Evolutionary conservation across 2,329 filamentous ascomycete genomes (phyloP).

Genomic region (Xylaria sp.): DNA sequence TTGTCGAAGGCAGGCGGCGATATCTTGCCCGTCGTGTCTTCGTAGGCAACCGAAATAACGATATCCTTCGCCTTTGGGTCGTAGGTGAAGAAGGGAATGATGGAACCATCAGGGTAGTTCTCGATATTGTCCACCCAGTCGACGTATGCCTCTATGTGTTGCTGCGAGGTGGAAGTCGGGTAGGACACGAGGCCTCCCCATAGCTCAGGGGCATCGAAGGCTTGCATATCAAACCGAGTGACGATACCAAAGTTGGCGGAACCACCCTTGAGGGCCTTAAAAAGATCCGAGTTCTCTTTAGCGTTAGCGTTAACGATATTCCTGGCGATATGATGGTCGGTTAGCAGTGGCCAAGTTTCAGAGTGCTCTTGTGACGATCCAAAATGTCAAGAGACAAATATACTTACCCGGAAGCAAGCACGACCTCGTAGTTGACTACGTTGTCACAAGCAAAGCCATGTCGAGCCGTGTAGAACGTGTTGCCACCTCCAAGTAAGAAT

Average conservation of each 20-base stretch:
- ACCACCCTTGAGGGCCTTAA: slow-evolving; percentile 48
- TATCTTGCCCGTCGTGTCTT: slow-evolving; percentile 12
- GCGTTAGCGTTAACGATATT: slow-evolving; percentile 44
- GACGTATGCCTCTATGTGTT: slow-evolving; percentile 18
- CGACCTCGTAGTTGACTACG: slow-evolving; percentile 46
- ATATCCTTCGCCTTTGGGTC: slow-evolving; percentile 11
- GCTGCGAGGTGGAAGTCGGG: slow-evolving; percentile 2
- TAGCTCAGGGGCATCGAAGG: slow-evolving; percentile 13
- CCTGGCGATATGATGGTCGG: neutral
- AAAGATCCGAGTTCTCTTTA: slow-evolving; percentile 43
- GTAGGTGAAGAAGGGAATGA: slow-evolving; percentile 23
- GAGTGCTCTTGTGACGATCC: neutral
- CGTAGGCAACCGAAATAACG: slow-evolving; percentile 14
- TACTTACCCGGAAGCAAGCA: slow-evolving; percentile 42
- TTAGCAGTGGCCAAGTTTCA: neutral
- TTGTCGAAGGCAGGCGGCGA: slow-evolving; percentile 11
- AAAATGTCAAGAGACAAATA: neutral
- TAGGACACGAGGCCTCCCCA: slow-evolving; percentile 23
- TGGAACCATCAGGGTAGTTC: slow-evolving; percentile 13
- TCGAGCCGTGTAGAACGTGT: slow-evolving; percentile 27
- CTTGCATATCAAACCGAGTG: slow-evolving; percentile 35
- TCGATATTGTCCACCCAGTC: slow-evolving; percentile 15
- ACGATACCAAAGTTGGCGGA: slow-evolving; percentile 48
- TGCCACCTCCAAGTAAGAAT: slow-evolving; percentile 32
- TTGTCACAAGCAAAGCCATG: slow-evolving; percentile 51